Percentiles rank a stretch among this genome's conserved stretches.
These are phyloP conservation scores for Copromyces sp. DNA, from an alignment of 495 filamentous ascomycete genomes.

Conservation along the genomic window DNA sequence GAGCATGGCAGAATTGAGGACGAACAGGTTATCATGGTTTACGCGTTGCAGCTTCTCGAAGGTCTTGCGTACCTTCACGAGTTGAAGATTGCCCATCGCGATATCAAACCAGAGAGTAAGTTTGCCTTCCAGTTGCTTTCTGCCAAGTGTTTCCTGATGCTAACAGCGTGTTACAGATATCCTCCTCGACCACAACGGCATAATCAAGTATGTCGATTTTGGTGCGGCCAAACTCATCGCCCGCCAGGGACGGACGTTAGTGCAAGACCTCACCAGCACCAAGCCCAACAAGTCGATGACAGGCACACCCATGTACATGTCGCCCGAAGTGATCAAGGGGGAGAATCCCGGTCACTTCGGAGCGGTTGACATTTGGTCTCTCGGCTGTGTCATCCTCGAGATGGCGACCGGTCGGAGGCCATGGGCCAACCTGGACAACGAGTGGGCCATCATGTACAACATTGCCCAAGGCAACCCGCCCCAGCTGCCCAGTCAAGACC, in stretches of 20 bases:
- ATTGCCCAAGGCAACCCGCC: constrained; percentile 94
- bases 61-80: constrained; percentile 93
- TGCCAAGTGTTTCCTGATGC: background rate
- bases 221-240: constrained; percentile 96
- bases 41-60: constrained; percentile 90
- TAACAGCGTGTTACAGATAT: constrained; percentile 50
- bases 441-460: constrained; percentile 99
- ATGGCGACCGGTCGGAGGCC: constrained; percentile 94
- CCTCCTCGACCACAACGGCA: constrained; percentile 90
- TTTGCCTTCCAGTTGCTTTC: constrained; percentile 7
- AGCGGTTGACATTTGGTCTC: constrained; percentile 93
- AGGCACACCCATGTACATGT: constrained; percentile 99
- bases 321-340: constrained; percentile 93
- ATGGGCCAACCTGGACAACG: constrained; percentile 96
- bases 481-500: constrained; percentile 67
- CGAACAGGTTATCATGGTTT: constrained; percentile 96
- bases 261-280: constrained; percentile 45
- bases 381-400: constrained; percentile 93
- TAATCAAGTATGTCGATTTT: constrained; percentile 99
- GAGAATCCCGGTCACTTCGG: constrained; percentile 62
- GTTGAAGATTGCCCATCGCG: constrained; percentile 80
- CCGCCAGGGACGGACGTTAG: constrained; percentile 79
- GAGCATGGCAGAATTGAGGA: constrained; percentile 97
- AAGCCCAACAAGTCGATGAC: constrained; percentile 88
- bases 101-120: constrained; percentile 97